phyloP scores from a whole-genome alignment of 306 rosid genomes.

The Fragaria nilgerrensis region DNA sequence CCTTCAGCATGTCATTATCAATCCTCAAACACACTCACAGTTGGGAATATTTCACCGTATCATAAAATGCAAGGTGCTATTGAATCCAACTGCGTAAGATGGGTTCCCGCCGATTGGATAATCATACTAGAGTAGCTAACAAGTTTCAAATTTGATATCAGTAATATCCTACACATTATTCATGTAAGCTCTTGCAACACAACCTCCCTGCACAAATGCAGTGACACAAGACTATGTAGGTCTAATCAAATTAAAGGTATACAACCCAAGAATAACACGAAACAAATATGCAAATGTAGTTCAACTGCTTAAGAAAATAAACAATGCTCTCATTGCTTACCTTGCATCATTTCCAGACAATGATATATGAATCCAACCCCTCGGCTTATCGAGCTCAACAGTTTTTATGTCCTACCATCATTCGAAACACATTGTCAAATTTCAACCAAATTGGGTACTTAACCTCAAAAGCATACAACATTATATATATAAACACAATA shows the following conservation, averaged over 20 bases:
- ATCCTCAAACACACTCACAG: not conserved
- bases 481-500: not conserved
- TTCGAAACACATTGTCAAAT: constrained; percentile 16
- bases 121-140: not conserved
- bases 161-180: not conserved
- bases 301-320: not conserved
- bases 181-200: not conserved
- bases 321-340: constrained; percentile 33
- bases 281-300: not conserved
- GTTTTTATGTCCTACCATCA: constrained; percentile 78
- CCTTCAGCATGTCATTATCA: not conserved
- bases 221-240: not conserved
- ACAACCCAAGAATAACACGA: not conserved
- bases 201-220: not conserved
- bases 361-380: constrained; percentile 85
- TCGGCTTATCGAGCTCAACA: constrained; percentile 80
- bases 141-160: not conserved
- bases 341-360: constrained; percentile 84
- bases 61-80: not conserved
- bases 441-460: constrained; percentile 9
- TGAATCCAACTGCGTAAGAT: not conserved
- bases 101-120: not conserved
- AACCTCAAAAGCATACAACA: not conserved
- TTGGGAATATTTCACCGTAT: not conserved
- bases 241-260: not conserved